Evolutionary conservation across 495 filamentous ascomycete species (phyloP).

Genomic region (Tirmania nivea): DNA sequence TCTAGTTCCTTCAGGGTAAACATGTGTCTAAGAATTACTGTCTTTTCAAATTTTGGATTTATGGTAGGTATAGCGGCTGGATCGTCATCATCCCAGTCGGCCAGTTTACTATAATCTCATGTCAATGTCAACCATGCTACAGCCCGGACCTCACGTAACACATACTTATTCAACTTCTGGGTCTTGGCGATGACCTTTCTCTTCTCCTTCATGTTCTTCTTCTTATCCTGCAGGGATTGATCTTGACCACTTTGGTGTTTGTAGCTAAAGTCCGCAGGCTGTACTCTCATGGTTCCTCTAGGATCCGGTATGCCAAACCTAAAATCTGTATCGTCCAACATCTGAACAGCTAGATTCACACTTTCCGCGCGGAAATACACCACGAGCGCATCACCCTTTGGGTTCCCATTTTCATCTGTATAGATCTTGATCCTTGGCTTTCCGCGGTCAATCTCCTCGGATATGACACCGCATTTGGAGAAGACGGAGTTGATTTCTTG

Average conservation of each 20-base stretch:
- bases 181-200: slow-evolving; percentile 75
- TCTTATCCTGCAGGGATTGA: slow-evolving; percentile 31
- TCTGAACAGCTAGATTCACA: slow-evolving; percentile 68
- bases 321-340: slow-evolving; percentile 80
- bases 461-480: slow-evolving; percentile 76
- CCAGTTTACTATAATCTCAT: slow-evolving; percentile 41
- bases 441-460: slow-evolving; percentile 73
- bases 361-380: slow-evolving; percentile 88
- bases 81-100: slow-evolving; percentile 86
- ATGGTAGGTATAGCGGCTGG: slow-evolving; percentile 32
- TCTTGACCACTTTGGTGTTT: slow-evolving; percentile 40
- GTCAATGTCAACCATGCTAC: neutral
- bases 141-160: neutral
- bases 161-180: slow-evolving; percentile 54
- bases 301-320: slow-evolving; percentile 35
- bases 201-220: slow-evolving; percentile 40
- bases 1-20: slow-evolving; percentile 72
- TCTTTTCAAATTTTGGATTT: slow-evolving; percentile 44
- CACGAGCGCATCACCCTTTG: slow-evolving; percentile 84
- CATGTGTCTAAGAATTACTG: slow-evolving; percentile 82
- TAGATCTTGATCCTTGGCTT: slow-evolving; percentile 85
- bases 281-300: slow-evolving; percentile 51
- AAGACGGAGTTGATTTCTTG: slow-evolving; percentile 70
- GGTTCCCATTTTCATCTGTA: slow-evolving; percentile 51
- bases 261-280: slow-evolving; percentile 68